Base-by-base conservation (phyloP, 371 early-diverging fungal genomes). In the Funneliformis caledonium region DNA sequence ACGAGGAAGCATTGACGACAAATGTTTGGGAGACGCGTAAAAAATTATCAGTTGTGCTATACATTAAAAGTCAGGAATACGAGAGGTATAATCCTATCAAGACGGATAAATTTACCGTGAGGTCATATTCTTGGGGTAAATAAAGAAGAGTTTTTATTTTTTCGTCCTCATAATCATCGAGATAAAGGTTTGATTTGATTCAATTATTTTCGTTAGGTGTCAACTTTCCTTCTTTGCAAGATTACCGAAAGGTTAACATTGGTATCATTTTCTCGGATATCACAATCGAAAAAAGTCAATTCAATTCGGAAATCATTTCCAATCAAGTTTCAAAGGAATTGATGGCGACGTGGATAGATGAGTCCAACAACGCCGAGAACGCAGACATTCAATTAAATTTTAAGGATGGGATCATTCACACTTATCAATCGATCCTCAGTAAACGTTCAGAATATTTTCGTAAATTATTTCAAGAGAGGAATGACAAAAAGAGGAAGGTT, bases 401-500 rank as follows among this genome's bases (percentile, higher is more conserved):
- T 19, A 60, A 76, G 19, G 77, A 56, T 64, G 42, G 56, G 14
- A 14, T 22, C 16, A 61, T 76, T 26, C 62, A 61, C 43, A 62
- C 77, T 22, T 64, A 47, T 22, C 62, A 62, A 62, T 42, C n/a
- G 1, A 42, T 76, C 16, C 37, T 76, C 14, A 42, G 10, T 42
- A 64, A 62, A 31, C 31, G 77, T 62, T 76, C 64, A 12, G 77
- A 76, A 76, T 76, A 76, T 62, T 76, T 76, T 48, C 61, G 37
- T 4, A 76, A 76, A 64, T 42, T 76, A 5, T 64, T 76, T 12
- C 33, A 76, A 33, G 26, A 26, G 0, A 1, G 12, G 14, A 65
- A 65, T n/a, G 65, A 26, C 16, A 33, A 65, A 11, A 33, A 56
- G 56, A 56, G 56, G 5, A 56, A 56, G 7, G 7, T 3, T 31